A percentile compares a stretch with the other conserved stretches of the same genome.
These are phyloP conservation scores for Furcasterigmium furcatum DNA, from an alignment of 2,329 filamentous ascomycete genomes.

Conservation along the genomic window DNA sequence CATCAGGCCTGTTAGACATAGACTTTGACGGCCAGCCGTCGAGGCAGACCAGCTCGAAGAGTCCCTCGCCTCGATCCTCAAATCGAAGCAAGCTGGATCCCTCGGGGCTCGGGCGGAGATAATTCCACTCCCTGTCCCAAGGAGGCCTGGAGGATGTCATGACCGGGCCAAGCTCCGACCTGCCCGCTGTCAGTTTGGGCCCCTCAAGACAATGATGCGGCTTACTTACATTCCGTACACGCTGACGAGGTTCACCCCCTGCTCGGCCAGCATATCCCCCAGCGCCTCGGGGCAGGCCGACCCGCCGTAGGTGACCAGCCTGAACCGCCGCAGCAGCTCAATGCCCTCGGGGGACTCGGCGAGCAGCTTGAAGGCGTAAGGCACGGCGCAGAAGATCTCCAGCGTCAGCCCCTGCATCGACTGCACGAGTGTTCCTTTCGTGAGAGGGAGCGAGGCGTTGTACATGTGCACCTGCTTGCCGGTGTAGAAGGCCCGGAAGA, in stretches of 20 bases:
- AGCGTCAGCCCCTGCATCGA: constrained; percentile 28
- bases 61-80: constrained; percentile 17
- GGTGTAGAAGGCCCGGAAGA: constrained; percentile 49
- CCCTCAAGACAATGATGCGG: neutral
- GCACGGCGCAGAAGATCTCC: constrained; percentile 44
- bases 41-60: constrained; percentile 29
- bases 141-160: constrained; percentile 20
- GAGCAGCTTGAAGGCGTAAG: constrained; percentile 49
- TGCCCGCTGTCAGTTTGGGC: too few relatives aligned
- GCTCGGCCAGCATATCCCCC: constrained; percentile 24
- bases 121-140: constrained; percentile 23
- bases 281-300: constrained; percentile 42
- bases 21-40: constrained; percentile 27
- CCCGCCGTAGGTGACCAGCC: constrained; percentile 40
- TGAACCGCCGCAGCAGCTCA: constrained; percentile 27
- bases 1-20: constrained; percentile 30
- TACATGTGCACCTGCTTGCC: constrained; percentile 47
- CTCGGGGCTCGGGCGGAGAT: constrained; percentile 18
- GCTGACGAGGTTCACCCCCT: constrained; percentile 1
- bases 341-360: constrained; percentile 44
- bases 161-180: constrained; percentile 21
- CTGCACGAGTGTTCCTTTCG: constrained; percentile 39
- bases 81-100: constrained; percentile 6
- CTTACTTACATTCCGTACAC: neutral
- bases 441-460: constrained; percentile 52